phyloP scores from a whole-genome alignment of 2,329 filamentous ascomycete species.

The Penicillium sp. region DNA sequence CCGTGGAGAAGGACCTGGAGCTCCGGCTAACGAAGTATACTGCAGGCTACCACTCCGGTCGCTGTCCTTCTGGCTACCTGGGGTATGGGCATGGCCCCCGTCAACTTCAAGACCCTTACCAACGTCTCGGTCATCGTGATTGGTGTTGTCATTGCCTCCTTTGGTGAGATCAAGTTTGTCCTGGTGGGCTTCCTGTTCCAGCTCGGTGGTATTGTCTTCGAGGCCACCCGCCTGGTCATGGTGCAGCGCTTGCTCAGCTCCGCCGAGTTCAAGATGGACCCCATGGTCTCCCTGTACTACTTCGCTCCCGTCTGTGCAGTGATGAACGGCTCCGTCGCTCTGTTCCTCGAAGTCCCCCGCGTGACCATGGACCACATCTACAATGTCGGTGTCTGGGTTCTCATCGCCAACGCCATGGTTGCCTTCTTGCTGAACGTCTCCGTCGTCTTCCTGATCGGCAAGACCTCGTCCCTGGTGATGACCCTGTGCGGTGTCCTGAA shows the following conservation, averaged over 20 bases:
- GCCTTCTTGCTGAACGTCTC: conserved; percentile 77
- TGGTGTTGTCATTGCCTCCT: conserved; percentile 89
- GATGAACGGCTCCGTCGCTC: conserved; percentile 71
- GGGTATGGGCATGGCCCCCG: conserved; percentile 77
- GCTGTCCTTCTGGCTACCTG: conserved; percentile 88
- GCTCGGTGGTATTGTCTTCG: conserved; percentile 71
- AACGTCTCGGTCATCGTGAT: conserved; percentile 95
- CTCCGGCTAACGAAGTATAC: conserved; percentile 1
- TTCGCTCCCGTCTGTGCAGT: conserved; percentile 79
- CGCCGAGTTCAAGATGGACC: conserved; percentile 82
- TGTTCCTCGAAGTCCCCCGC: conserved; percentile 65
- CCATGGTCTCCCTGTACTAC: conserved; percentile 84
- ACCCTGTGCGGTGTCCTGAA: conserved; percentile 84
- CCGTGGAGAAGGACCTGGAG: too few species aligned
- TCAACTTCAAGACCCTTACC: conserved; percentile 79
- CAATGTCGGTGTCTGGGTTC: conserved; percentile 60
- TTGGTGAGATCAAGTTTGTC: conserved; percentile 91
- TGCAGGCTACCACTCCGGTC: conserved; percentile 85
- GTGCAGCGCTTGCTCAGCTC: conserved; percentile 76
- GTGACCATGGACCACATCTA: conserved; percentile 69
- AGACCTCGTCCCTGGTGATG: conserved; percentile 81
- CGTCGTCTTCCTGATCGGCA: conserved; percentile 80
- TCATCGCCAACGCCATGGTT: conserved; percentile 68
- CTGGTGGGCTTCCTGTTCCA: conserved; percentile 65
- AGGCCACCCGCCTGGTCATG: conserved; percentile 79